phyloP scores from a whole-genome alignment of 805 yeast genomes.

The Kazachstania martiniae region DNA sequence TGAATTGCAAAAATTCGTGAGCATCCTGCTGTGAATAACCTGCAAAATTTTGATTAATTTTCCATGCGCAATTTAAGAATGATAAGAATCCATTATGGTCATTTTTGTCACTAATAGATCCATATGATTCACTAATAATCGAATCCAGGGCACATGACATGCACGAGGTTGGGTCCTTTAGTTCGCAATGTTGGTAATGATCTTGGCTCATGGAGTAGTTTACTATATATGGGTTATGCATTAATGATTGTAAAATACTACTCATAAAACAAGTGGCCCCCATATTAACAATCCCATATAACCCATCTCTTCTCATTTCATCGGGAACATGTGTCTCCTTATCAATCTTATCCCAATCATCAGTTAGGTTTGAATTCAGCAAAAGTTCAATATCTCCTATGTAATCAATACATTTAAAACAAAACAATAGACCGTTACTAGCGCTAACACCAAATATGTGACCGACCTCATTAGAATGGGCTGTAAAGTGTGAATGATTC shows the following conservation, averaged over 20 bases:
- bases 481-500: conserved; percentile 35
- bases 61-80: conserved; percentile 79
- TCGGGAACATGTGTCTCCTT: conserved; percentile 16
- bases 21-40: conserved; percentile 98
- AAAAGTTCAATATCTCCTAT: conserved; percentile 41
- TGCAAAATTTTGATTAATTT: conserved; percentile 70
- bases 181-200: conserved; percentile 21
- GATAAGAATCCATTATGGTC: conserved; percentile 68
- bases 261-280: conserved; percentile 98
- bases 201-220: conserved; percentile 52
- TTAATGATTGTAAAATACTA: conserved; percentile 74
- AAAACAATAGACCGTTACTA: conserved; percentile 55
- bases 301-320: conserved; percentile 55
- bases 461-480: conserved; percentile 37
- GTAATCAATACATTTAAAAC: conserved; percentile 70
- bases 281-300: conserved; percentile 82
- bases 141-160: conserved; percentile 79
- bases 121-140: conserved; percentile 64
- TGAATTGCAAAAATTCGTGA: conserved; percentile 92
- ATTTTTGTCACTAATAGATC: conserved; percentile 23
- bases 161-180: conserved; percentile 34
- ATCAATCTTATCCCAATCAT: conserved; percentile 19
- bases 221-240: conserved; percentile 84
- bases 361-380: conserved; percentile 13
- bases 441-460: conserved; percentile 62